These are phyloP conservation scores for Cordia subcordata DNA, from an alignment of 257 asterid genomes.

Conservation along the genomic window DNA sequence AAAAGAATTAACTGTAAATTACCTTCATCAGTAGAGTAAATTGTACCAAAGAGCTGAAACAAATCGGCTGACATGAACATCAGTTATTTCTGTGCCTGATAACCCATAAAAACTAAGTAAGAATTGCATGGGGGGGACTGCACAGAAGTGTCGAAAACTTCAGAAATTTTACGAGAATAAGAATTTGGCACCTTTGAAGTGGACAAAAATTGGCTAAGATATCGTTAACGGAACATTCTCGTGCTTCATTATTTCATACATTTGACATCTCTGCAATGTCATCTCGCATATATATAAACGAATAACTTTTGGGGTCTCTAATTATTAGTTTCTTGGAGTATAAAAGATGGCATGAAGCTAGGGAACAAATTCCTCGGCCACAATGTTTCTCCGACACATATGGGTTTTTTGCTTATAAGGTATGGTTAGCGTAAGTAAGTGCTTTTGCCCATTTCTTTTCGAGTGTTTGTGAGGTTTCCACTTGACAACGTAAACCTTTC, in stretches of 20 bases:
- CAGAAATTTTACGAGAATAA: conserved; percentile 8
- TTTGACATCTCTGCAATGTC: conserved; percentile 12
- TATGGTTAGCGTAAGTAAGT: conserved; percentile 11
- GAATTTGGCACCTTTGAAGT: conserved; percentile 8
- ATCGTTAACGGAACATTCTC: conserved; percentile 16
- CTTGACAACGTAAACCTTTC: not conserved
- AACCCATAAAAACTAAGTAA: too few relatives aligned
- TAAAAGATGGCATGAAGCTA: conserved; percentile 8
- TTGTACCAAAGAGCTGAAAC: not conserved
- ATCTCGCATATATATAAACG: too few relatives aligned
- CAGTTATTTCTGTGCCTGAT: too few relatives aligned
- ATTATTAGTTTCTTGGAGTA: conserved; percentile 26
- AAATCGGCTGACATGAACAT: not conserved
- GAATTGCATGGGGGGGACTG: not conserved
- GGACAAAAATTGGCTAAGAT: conserved; percentile 6
- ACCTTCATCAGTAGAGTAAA: not conserved
- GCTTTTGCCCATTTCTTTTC: not conserved
- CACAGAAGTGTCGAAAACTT: not conserved
- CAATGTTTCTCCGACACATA: conserved; percentile 7
- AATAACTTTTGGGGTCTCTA: conserved; percentile 2
- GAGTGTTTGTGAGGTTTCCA: not conserved
- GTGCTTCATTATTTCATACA: conserved; percentile 11
- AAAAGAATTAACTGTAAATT: too few relatives aligned
- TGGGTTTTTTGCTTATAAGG: conserved; percentile 5
- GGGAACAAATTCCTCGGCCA: conserved; percentile 34